phyloP scores from a whole-genome alignment of 345 rosid species.

The Lepidium sativum region DNA sequence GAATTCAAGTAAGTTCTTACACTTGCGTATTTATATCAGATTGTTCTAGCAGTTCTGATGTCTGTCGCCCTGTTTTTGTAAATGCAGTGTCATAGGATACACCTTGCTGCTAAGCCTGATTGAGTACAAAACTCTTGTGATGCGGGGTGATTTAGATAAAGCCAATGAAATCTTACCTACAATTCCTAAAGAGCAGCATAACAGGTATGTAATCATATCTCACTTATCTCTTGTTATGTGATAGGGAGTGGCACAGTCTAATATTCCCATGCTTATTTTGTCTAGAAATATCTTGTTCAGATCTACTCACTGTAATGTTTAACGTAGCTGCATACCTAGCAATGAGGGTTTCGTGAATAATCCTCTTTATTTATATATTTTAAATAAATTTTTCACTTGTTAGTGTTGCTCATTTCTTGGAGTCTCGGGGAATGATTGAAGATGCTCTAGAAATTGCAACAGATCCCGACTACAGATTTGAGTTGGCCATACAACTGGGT shows the following conservation, averaged over 20 bases:
- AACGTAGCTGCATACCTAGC: neutral
- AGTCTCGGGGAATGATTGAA: constrained; percentile 95
- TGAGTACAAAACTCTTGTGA: constrained; percentile 92
- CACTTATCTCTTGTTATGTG: neutral
- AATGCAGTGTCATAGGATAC: constrained; percentile 72
- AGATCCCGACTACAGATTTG: constrained; percentile 94
- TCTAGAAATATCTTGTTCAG: neutral
- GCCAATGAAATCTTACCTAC: constrained; percentile 78
- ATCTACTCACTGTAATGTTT: neutral
- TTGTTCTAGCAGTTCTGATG: constrained; percentile 7
- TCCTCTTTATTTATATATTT: constrained; percentile 4
- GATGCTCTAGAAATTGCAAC: constrained; percentile 95
- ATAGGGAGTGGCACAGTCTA: neutral
- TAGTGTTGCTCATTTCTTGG: constrained; percentile 98
- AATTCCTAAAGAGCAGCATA: constrained; percentile 79
- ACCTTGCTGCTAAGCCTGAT: constrained; percentile 79
- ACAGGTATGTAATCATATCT: constrained; percentile 39
- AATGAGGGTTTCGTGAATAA: neutral
- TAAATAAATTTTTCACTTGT: constrained; percentile 10
- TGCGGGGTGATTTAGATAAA: constrained; percentile 85
- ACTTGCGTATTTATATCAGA: constrained; percentile 2
- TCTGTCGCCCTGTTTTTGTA: neutral
- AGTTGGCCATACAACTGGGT: constrained; percentile 92
- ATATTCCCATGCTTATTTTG: neutral
- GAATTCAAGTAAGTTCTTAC: constrained; percentile 77